Evolutionary conservation across 176 grass and related monocot genomes (phyloP).

Genomic region (Bromus sterilis): DNA sequence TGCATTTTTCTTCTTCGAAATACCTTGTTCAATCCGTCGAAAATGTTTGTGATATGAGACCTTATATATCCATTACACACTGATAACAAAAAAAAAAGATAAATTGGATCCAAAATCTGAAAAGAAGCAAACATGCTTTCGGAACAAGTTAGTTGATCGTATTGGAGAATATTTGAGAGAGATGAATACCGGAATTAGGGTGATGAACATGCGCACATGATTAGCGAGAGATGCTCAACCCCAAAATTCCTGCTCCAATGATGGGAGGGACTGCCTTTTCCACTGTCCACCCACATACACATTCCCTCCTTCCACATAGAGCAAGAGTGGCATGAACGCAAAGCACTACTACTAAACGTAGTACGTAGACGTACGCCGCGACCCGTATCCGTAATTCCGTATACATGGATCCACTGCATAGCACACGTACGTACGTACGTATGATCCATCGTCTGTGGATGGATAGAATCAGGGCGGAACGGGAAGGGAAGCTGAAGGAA

Average conservation of each 20-base stretch:
- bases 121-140: constrained; percentile 23
- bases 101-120: background rate
- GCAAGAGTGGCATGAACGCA: background rate
- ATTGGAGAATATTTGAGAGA: constrained; percentile 3
- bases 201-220: constrained; percentile 24
- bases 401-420: background rate
- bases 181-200: background rate
- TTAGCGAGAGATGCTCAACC: background rate
- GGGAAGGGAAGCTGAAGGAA: background rate
- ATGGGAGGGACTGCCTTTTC: background rate
- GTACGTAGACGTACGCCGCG: background rate
- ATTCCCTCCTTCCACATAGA: background rate
- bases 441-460: too few relatives aligned
- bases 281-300: background rate
- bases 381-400: background rate
- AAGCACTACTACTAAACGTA: background rate
- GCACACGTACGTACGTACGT: background rate
- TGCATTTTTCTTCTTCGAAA: too few relatives aligned
- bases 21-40: background rate
- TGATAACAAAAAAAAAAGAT: background rate
- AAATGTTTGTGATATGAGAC: too few relatives aligned
- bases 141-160: too few relatives aligned
- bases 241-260: background rate
- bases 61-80: background rate
- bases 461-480: too few relatives aligned